Percentiles rank a stretch among this genome's conserved stretches.
phyloP scores from a whole-genome alignment of 257 asterid genomes.

The Solanum chilense region DNA sequence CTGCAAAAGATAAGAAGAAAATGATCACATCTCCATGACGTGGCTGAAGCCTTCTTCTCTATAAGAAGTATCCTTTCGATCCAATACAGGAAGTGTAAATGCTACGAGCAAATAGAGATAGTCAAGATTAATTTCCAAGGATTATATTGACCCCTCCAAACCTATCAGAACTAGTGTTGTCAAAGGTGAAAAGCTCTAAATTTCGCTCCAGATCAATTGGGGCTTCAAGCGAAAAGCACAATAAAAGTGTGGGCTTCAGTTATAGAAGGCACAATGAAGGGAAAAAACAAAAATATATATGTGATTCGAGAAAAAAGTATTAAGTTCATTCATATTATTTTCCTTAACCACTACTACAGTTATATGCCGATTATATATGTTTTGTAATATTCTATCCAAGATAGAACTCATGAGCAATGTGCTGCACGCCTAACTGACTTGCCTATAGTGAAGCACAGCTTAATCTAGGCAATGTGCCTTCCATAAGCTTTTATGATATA shows the following conservation, averaged over 20 bases:
- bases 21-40: neutral
- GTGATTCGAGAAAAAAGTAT: neutral
- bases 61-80: neutral
- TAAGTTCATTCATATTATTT: neutral
- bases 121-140: neutral
- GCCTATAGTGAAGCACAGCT: neutral
- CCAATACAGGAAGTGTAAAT: neutral
- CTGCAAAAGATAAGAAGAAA: conserved; percentile 28
- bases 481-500: neutral
- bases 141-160: neutral
- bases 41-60: neutral
- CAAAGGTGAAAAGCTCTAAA: neutral
- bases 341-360: neutral
- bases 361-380: neutral
- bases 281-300: neutral
- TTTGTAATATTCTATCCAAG: neutral
- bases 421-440: neutral
- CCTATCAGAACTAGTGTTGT: neutral
- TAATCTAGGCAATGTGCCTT: neutral
- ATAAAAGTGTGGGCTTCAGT: neutral
- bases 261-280: neutral
- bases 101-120: neutral
- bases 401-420: neutral
- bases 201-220: neutral
- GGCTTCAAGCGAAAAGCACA: neutral